These are phyloP conservation scores for Arthrobotrys sinensis DNA, from an alignment of 2,329 filamentous ascomycete species.

Conservation along the genomic window DNA sequence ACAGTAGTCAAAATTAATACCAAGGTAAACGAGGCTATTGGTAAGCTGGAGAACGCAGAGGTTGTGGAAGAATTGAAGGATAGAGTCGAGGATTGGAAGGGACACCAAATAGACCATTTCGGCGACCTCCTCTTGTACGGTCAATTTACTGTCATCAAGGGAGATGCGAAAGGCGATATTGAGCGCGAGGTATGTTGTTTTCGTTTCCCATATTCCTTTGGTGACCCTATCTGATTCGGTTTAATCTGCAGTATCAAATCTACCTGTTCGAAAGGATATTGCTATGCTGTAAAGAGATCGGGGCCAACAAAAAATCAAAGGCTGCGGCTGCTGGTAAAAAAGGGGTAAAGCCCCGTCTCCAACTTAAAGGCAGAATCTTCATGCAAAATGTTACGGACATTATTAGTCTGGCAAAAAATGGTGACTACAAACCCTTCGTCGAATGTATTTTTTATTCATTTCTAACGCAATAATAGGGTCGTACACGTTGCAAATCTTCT, in stretches of 20 bases:
- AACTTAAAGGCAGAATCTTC: conserved; percentile 96
- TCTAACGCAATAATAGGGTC: conserved; percentile 74
- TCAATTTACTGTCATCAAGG: conserved; percentile 90
- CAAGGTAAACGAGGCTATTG: conserved; percentile 90
- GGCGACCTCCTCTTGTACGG: conserved; percentile 90
- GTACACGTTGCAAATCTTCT: conserved; percentile 97
- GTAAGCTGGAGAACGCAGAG: conserved; percentile 86
- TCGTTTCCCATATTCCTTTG: conserved; percentile 32
- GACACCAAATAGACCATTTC: conserved; percentile 89
- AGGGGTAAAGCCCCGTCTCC: conserved; percentile 84
- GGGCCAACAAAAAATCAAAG: conserved; percentile 85
- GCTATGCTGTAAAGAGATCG: conserved; percentile 95
- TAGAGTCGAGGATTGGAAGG: conserved; percentile 97
- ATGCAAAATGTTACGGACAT: conserved; percentile 99
- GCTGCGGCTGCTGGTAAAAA: conserved; percentile 71
- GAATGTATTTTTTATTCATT: neutral
- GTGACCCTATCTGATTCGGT: conserved; percentile 34
- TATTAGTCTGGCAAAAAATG: conserved; percentile 87
- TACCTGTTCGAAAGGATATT: conserved; percentile 97
- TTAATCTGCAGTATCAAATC: conserved; percentile 83
- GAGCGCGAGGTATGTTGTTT: conserved; percentile 82
- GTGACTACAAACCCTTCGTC: conserved; percentile 70
- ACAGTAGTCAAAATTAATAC: conserved; percentile 85
- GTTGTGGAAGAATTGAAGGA: conserved; percentile 84
- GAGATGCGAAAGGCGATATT: conserved; percentile 83